Percentiles rank a stretch among this genome's conserved stretches.
Evolutionary conservation across 257 asterid species (phyloP).

Genomic region (Solanum neorickii): DNA sequence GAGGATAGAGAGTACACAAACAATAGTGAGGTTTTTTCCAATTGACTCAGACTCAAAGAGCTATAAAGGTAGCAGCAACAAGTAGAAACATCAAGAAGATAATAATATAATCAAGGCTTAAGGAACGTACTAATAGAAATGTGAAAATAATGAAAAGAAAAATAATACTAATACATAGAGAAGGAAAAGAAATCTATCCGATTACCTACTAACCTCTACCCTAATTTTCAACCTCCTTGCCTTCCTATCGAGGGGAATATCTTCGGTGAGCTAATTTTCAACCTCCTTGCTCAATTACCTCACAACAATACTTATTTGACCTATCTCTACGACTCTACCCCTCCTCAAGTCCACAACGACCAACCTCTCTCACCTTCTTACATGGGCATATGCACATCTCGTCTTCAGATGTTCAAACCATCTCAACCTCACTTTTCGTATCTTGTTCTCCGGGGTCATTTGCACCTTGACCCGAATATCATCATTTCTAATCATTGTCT

Average conservation of each 20-base stretch:
- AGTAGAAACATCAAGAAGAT: not conserved
- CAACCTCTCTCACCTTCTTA: not conserved
- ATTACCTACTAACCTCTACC: not conserved
- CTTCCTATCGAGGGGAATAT: not conserved
- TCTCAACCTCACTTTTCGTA: not conserved
- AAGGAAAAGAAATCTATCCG: not conserved
- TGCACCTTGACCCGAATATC: not conserved
- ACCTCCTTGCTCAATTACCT: not conserved
- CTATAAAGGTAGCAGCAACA: not conserved
- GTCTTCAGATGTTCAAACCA: not conserved
- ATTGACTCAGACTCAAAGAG: not conserved
- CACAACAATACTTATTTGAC: not conserved
- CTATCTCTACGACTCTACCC: not conserved
- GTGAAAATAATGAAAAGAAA: not conserved
- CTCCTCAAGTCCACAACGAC: not conserved
- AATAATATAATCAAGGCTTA: not conserved
- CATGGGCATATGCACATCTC: not conserved
- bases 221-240: not conserved
- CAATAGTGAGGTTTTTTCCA: not conserved
- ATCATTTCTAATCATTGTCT: not conserved
- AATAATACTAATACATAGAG: not conserved
- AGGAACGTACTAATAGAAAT: not conserved
- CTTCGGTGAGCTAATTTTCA: not conserved
- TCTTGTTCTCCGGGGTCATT: not conserved
- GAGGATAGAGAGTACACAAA: not conserved